Percentiles rank a stretch among this genome's conserved stretches.
These are phyloP conservation scores for Bacidia rubella DNA, from an alignment of 495 filamentous ascomycete genomes.

Conservation along the genomic window DNA sequence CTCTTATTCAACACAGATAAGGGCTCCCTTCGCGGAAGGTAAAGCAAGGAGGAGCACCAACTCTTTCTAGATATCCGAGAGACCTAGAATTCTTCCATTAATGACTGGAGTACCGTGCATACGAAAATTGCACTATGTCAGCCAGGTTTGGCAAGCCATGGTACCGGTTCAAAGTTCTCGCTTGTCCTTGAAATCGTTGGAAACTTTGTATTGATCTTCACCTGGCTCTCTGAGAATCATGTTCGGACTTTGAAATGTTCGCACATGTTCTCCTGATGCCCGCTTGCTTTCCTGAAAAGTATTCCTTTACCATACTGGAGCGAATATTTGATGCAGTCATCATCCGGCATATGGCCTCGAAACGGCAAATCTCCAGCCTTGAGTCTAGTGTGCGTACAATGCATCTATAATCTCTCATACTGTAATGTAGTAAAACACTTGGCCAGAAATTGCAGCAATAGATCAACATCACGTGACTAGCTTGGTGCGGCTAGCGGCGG, in stretches of 20 bases:
- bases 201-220: slow-evolving; percentile 2
- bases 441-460: background rate
- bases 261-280: too few species aligned
- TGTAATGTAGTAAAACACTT: too few species aligned
- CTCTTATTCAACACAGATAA: background rate
- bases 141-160: background rate
- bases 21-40: slow-evolving; percentile 1
- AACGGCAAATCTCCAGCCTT: too few species aligned
- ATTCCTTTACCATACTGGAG: too few species aligned
- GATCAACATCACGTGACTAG: background rate
- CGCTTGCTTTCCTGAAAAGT: too few species aligned
- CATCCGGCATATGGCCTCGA: too few species aligned
- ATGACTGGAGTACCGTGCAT: background rate
- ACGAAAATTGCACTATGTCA: background rate
- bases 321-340: too few species aligned
- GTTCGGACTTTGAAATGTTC: too few species aligned
- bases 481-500: slow-evolving; percentile 4
- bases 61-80: background rate
- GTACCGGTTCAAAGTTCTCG: background rate
- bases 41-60: background rate
- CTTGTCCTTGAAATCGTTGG: slow-evolving; percentile 3
- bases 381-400: too few species aligned
- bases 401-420: too few species aligned
- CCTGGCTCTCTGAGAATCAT: slow-evolving; percentile 1
- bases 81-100: background rate